A percentile compares a stretch with the other conserved stretches of the same genome.
phyloP scores from a whole-genome alignment of 1,284 basidiomycete genomes.

The Cryptococcus sp. region DNA sequence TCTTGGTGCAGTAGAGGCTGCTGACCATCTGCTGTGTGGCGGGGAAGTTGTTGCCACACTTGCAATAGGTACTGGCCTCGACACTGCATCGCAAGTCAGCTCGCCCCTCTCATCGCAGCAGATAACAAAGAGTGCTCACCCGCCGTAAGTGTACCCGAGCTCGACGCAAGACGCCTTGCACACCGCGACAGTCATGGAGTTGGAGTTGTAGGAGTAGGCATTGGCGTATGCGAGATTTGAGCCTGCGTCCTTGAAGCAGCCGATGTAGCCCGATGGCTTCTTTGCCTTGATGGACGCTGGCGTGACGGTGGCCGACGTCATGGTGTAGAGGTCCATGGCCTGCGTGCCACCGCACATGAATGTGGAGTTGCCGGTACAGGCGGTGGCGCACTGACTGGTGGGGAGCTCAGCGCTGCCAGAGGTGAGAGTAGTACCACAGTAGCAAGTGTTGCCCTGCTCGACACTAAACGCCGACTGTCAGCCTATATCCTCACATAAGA shows the following conservation, averaged over 20 bases:
- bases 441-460: constrained; percentile 2
- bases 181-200: constrained; percentile 24
- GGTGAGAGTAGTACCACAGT: not conserved
- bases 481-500: not conserved
- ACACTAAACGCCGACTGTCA: not conserved
- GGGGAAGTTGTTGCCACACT: constrained; percentile 14
- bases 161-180: constrained; percentile 30
- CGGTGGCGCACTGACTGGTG: not conserved
- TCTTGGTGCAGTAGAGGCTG: constrained; percentile 13
- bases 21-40: constrained; percentile 9
- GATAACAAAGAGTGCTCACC: not conserved
- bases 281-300: constrained; percentile 3
- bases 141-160: constrained; percentile 23
- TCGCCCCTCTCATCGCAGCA: not conserved
- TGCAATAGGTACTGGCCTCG: constrained; percentile 18
- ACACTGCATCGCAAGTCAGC: constrained; percentile 5
- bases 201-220: constrained; percentile 21
- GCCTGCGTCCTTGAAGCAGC: constrained; percentile 17
- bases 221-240: constrained; percentile 12
- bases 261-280: constrained; percentile 14
- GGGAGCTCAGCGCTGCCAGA: not conserved
- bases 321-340: not conserved
- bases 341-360: constrained; percentile 6
- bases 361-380: not conserved
- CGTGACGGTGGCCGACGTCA: not conserved